Percentiles rank a stretch among this genome's conserved stretches.
These are phyloP conservation scores for Pyrenopolyporus hunteri DNA, from an alignment of 495 filamentous ascomycete genomes.

Conservation along the genomic window DNA sequence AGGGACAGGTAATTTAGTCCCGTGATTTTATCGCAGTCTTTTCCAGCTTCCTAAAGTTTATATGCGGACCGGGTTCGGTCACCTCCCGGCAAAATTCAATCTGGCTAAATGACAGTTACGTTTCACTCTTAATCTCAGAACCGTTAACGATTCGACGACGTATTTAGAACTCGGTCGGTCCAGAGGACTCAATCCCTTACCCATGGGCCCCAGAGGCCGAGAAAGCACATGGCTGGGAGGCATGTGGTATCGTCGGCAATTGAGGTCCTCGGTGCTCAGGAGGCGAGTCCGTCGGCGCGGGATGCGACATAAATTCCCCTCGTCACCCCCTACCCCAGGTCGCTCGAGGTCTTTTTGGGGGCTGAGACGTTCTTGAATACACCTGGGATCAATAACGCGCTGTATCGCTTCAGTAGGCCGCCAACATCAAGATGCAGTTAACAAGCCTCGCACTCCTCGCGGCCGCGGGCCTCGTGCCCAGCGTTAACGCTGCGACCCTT, in stretches of 20 bases:
- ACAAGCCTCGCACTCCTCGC: slow-evolving; percentile 39
- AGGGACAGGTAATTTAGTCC: neutral
- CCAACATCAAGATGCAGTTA: slow-evolving; percentile 30
- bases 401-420: slow-evolving; percentile 11
- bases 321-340: slow-evolving; percentile 2
- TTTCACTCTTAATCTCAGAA: slow-evolving; percentile 38
- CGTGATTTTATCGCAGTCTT: neutral
- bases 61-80: slow-evolving; percentile 4
- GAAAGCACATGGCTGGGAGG: slow-evolving; percentile 25
- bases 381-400: slow-evolving; percentile 6
- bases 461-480: slow-evolving; percentile 36
- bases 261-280: slow-evolving; percentile 26
- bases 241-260: slow-evolving; percentile 39
- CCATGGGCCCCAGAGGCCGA: slow-evolving; percentile 23
- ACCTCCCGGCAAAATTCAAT: slow-evolving; percentile 35
- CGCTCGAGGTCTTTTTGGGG: neutral
- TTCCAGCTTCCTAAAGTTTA: neutral
- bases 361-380: slow-evolving; percentile 9
- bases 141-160: slow-evolving; percentile 22
- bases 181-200: slow-evolving; percentile 20
- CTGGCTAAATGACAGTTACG: slow-evolving; percentile 32
- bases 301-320: slow-evolving; percentile 35
- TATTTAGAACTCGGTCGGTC: slow-evolving; percentile 30
- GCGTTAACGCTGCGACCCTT: slow-evolving; percentile 45
- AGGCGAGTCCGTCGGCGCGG: slow-evolving; percentile 11